Evolutionary conservation across 768 basidiomycete genomes (phyloP).

Genomic region (Sporobolomyces roseus): DNA sequence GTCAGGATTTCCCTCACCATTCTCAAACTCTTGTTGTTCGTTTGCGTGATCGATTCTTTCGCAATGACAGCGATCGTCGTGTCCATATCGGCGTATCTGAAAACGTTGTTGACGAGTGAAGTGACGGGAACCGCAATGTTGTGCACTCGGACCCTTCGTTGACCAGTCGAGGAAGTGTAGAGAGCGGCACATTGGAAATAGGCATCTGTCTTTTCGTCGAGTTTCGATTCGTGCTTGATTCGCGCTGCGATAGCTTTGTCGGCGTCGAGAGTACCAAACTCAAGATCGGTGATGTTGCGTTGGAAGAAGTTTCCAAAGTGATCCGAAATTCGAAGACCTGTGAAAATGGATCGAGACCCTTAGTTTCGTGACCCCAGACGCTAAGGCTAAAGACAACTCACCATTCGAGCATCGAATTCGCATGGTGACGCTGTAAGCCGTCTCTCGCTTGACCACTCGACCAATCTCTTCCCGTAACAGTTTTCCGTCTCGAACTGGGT

Average conservation of each 20-base stretch:
- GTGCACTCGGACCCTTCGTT: slow-evolving; percentile 74
- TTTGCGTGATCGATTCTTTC: slow-evolving; percentile 74
- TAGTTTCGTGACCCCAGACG: slow-evolving; percentile 2
- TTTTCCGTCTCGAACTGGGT: slow-evolving; percentile 61
- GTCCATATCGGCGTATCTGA: slow-evolving; percentile 86
- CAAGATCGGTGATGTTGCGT: slow-evolving; percentile 65
- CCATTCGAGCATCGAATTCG: slow-evolving; percentile 81
- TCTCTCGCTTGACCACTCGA: slow-evolving; percentile 64
- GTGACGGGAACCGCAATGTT: slow-evolving; percentile 82
- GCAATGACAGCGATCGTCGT: slow-evolving; percentile 67
- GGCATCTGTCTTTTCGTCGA: slow-evolving; percentile 69
- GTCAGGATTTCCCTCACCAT: slow-evolving; percentile 80
- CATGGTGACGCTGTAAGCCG: slow-evolving; percentile 74
- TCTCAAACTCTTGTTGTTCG: slow-evolving; percentile 60
- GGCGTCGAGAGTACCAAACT: slow-evolving; percentile 72
- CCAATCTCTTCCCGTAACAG: slow-evolving; percentile 71
- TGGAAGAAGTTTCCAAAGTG: slow-evolving; percentile 71
- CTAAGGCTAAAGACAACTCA: slow-evolving; percentile 48
- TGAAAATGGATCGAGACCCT: slow-evolving; percentile 51
- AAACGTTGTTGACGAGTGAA: slow-evolving; percentile 82
- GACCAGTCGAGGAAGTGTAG: slow-evolving; percentile 72
- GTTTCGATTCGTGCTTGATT: slow-evolving; percentile 63
- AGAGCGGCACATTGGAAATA: slow-evolving; percentile 81
- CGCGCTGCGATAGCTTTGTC: slow-evolving; percentile 72
- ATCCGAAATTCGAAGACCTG: slow-evolving; percentile 48